Evolutionary conservation across 495 filamentous ascomycete species (phyloP).

Genomic region (Xylaria intraflava): DNA sequence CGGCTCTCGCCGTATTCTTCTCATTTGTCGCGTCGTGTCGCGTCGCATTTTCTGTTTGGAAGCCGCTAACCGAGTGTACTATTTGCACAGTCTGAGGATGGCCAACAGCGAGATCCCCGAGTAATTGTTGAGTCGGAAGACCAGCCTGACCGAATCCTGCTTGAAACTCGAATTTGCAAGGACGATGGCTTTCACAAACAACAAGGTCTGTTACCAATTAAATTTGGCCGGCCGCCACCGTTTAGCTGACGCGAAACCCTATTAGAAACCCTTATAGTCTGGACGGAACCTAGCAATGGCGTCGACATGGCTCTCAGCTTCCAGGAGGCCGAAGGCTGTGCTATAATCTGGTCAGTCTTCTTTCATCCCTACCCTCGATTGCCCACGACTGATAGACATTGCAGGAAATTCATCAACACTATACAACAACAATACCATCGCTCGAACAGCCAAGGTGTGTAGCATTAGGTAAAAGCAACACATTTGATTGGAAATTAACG

Average conservation of each 20-base stretch:
- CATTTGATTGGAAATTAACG: not conserved
- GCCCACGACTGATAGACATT: not conserved
- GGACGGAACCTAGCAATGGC: constrained; percentile 77
- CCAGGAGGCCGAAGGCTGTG: constrained; percentile 93
- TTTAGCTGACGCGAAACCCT: constrained; percentile 22
- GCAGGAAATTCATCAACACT: constrained; percentile 83
- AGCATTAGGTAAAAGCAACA: constrained; percentile 2
- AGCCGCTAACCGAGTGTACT: constrained; percentile 13
- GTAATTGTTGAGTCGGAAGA: constrained; percentile 94
- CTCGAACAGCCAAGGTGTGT: constrained; percentile 21
- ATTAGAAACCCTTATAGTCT: constrained; percentile 91
- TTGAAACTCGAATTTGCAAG: constrained; percentile 86
- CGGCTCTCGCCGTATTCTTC: not conserved
- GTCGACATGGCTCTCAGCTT: constrained; percentile 98
- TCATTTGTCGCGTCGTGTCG: not conserved
- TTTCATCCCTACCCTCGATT: constrained; percentile 10
- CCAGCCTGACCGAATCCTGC: constrained; percentile 67
- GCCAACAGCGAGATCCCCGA: constrained; percentile 61
- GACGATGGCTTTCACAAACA: constrained; percentile 98
- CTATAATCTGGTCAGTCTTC: constrained; percentile 69
- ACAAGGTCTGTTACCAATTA: constrained; percentile 60
- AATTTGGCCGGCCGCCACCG: not conserved
- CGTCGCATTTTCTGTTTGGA: constrained; percentile 7
- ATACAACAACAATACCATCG: constrained; percentile 57
- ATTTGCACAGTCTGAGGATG: constrained; percentile 34